Conservation (phyloP, 2,329 filamentous ascomycete species). For the Ophiostoma tasmaniense region DNA sequence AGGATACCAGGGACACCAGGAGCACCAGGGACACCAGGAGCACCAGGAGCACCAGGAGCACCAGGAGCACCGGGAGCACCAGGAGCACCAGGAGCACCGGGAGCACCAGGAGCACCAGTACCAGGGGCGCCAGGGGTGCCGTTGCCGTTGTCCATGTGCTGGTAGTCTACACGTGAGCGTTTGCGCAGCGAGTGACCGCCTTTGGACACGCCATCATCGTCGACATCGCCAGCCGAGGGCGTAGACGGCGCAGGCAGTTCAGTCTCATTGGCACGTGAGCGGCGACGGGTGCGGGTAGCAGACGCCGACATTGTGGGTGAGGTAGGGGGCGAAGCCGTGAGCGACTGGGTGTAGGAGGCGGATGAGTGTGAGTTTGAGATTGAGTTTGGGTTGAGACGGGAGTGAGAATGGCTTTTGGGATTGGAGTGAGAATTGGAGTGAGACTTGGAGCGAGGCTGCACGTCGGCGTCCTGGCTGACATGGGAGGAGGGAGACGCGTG, state of each 20-base stretch:
- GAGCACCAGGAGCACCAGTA: no score
- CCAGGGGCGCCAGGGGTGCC: conserved; percentile 13
- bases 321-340: conserved; percentile 30
- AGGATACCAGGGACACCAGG: neutral
- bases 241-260: conserved; percentile 25
- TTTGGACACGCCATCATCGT: conserved; percentile 44
- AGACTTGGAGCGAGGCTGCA: conserved; percentile 1
- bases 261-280: conserved; percentile 37
- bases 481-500: conserved; percentile 7
- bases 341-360: conserved; percentile 26
- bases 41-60: no score
- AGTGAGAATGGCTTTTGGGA: neutral
- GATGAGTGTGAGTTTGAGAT: neutral
- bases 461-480: neutral
- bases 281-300: conserved; percentile 30
- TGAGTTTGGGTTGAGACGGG: neutral
- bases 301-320: conserved; percentile 24
- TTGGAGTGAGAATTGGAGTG: conserved; percentile 1
- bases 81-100: neutral
- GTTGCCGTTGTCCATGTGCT: conserved; percentile 44
- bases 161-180: conserved; percentile 50
- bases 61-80: neutral
- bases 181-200: conserved; percentile 52
- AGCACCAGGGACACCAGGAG: conserved; percentile 23
- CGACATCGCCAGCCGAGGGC: conserved; percentile 29